Evolutionary conservation across 164 flowering plant genomes (phyloP).

Genomic region (Houttuynia cordata): DNA sequence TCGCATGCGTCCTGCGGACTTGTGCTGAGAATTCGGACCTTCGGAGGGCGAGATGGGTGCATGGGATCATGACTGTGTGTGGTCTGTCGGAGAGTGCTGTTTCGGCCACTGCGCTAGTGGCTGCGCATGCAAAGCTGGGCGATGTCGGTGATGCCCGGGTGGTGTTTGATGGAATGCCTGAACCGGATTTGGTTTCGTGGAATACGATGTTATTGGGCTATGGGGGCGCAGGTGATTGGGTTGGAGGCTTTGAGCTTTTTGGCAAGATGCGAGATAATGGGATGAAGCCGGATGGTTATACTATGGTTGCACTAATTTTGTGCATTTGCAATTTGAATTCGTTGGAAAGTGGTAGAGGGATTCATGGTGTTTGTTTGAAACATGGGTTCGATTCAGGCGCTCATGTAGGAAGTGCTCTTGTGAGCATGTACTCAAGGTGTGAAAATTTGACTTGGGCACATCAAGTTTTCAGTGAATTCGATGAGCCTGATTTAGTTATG

Average conservation of each 20-base stretch:
- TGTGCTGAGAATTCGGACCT: constrained; percentile 36
- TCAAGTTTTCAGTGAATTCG: constrained; percentile 30
- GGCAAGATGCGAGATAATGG: constrained; percentile 33
- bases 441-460: constrained; percentile 38
- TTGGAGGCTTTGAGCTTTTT: constrained; percentile 32
- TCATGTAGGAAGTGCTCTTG: constrained; percentile 56
- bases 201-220: constrained; percentile 58
- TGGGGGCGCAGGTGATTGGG: constrained; percentile 39
- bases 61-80: constrained; percentile 34
- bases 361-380: constrained; percentile 61
- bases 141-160: constrained; percentile 36
- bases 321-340: constrained; percentile 25
- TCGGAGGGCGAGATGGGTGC: constrained; percentile 25
- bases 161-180: constrained; percentile 34
- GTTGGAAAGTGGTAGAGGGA: constrained; percentile 29
- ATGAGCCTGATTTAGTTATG: constrained; percentile 52
- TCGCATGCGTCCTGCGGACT: constrained; percentile 54
- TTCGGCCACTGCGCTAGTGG: constrained; percentile 54
- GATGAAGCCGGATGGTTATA: constrained; percentile 47
- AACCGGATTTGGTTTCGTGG: constrained; percentile 62
- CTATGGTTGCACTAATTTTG: constrained; percentile 45
- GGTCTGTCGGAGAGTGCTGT: constrained; percentile 42
- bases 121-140: constrained; percentile 51
- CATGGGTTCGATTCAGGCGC: constrained; percentile 29
- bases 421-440: constrained; percentile 67